These are phyloP conservation scores for Rhizopogon parksii DNA, from an alignment of 1,284 basidiomycete genomes.

Conservation along the genomic window DNA sequence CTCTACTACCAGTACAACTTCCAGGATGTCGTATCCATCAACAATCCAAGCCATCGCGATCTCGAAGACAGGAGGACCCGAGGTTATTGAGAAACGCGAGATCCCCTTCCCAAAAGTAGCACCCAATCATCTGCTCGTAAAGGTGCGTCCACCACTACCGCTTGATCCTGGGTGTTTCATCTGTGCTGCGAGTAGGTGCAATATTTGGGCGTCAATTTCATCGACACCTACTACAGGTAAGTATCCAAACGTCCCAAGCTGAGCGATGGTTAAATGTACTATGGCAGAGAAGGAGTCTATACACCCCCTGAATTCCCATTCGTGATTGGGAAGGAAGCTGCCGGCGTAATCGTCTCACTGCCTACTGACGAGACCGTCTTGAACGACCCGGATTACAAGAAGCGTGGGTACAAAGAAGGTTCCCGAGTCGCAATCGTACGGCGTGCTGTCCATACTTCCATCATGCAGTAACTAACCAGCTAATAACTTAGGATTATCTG, in stretches of 20 bases:
- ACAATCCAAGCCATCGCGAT: slow-evolving; percentile 57
- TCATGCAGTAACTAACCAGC: background rate
- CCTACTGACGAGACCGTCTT: slow-evolving; percentile 55
- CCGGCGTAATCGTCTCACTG: slow-evolving; percentile 70
- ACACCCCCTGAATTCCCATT: slow-evolving; percentile 58
- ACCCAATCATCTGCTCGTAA: slow-evolving; percentile 70
- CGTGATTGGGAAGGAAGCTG: slow-evolving; percentile 71
- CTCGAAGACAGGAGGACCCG: slow-evolving; percentile 62
- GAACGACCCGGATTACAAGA: slow-evolving; percentile 52
- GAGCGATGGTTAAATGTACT: slow-evolving; percentile 3
- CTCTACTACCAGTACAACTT: background rate
- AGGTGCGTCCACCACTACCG: slow-evolving; percentile 38
- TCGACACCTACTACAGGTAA: slow-evolving; percentile 75
- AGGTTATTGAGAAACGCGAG: slow-evolving; percentile 66
- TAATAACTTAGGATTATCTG: slow-evolving; percentile 48
- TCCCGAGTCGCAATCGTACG: slow-evolving; percentile 55
- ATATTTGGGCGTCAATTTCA: slow-evolving; percentile 80
- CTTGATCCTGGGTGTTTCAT: slow-evolving; percentile 9
- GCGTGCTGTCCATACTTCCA: slow-evolving; percentile 17
- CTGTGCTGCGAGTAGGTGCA: slow-evolving; percentile 38
- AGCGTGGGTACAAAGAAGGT: slow-evolving; percentile 52
- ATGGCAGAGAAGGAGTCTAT: slow-evolving; percentile 51
- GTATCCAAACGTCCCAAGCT: slow-evolving; percentile 5
- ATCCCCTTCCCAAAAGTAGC: slow-evolving; percentile 57
- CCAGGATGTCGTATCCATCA: slow-evolving; percentile 44